Base-by-base conservation (phyloP, 495 filamentous ascomycete species). In the Aspergillus panamensis region DNA sequence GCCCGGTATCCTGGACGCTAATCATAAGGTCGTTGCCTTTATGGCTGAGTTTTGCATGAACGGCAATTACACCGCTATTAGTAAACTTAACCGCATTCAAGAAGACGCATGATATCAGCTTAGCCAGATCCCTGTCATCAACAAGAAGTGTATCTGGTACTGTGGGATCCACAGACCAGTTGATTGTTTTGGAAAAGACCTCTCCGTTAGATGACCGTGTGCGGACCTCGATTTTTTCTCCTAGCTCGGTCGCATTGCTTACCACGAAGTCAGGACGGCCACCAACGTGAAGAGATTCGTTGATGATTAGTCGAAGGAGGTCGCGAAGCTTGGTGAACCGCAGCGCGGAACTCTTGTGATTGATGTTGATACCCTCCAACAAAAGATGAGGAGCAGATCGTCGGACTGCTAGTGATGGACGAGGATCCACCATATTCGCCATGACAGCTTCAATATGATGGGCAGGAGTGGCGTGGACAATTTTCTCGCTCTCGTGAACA, bases 81-180 rank as follows among this genome's bases (percentile, higher is more conserved):
- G 89, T 91, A 62, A 91, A 92, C 66, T 92, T 92, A 53, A 92
- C 80, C 4, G 89, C 89, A 67, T 92, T 92, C 30, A 89, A 73
- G 54, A 90, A 83, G 14, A 92, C 81, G 56, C 87, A 88, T 8
- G 87, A 89, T 2, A 90, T 80, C 55, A 89, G 66, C 64, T 91
- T 91, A 10, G 84, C 82, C n/a, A 92, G 66, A 57, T 89, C 85
- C 55, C 85, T 81, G 63, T 88, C 84, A 69, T 90, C 87, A 52
- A 86, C 81, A 40, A 87, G 77, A 50, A 91, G 77, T 3, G 80
- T 82, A 20, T 86, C 82, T 1, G 89, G 89, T 20, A 92, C 78
- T 33, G 73, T 75, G 8, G 80, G 66, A 61, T 88, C 82, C 32
- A 92, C 84, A 51, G 77, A 80, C 81, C 87, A 84, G 53, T 89